Base-by-base conservation (phyloP, 1,284 basidiomycete genomes). In the Ceratobasidium sp. region DNA sequence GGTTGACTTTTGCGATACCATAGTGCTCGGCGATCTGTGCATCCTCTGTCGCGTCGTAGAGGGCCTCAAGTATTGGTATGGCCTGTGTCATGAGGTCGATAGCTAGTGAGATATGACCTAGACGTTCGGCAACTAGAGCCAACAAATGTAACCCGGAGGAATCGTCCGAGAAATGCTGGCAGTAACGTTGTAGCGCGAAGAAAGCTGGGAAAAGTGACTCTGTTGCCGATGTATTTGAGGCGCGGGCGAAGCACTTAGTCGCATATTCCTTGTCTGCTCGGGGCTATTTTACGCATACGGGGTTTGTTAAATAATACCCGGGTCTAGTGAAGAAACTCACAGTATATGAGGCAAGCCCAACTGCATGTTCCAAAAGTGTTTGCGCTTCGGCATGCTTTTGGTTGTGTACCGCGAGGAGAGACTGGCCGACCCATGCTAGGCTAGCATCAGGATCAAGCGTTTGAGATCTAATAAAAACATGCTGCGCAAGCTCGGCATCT, bases 341-440 rank as follows among this genome's bases (percentile, higher is more conserved):
- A 72, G 90, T 80, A 47, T 86, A 85, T 7, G 86, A 82, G 1
- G 87, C 82, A 46, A 98, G 77, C 3, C 85, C 83, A 23, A 90
- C 84, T 0, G 94, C 90, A 77, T 99, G 95, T 70, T 90, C 89
- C 56, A 95, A 87, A 56, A 98, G 78, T 7, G 87, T 82, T 19
- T 82, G 80, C 0, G 91, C 87, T 68, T 92, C 87, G 14, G 78
- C 76, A 7, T 83, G 75, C 71, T 91, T 85, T 0, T 85, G 86
- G 69, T 89, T 87, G 47, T 80, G 77, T 14, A 83, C 83, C 16
- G 94, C 93, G 21, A 98, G 82, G 46, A 97, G 78, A 4, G 89
- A 94, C 76, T 96, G 95, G 0, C 95, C 97, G 14, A 97, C 83
- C 97, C 97, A 99, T n/a, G 94, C 88, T 29, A 87, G 77, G 0